These are phyloP conservation scores for Drechslera avenae DNA, from an alignment of 2,329 filamentous ascomycete genomes.

Conservation along the genomic window DNA sequence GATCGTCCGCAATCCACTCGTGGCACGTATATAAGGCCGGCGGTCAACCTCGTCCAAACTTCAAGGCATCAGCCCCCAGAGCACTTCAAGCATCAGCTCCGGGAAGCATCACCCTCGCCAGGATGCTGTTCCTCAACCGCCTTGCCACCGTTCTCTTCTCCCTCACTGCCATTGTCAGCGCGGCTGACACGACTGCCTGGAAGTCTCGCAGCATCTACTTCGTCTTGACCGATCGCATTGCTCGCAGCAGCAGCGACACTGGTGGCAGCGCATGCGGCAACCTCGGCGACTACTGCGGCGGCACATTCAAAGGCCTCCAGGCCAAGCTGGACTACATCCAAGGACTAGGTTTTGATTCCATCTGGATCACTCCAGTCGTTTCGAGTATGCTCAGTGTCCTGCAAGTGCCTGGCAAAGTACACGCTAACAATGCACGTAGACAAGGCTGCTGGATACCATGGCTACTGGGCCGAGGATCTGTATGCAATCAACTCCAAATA, in stretches of 20 bases:
- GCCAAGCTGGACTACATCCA: conserved; percentile 58
- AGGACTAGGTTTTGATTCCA: conserved; percentile 56
- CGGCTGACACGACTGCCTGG: conserved; percentile 43
- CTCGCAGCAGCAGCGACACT: conserved; percentile 40
- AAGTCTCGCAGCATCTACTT: conserved; percentile 48
- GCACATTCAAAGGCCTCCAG: conserved; percentile 57
- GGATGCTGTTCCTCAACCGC: conserved; percentile 26
- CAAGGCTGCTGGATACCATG: conserved; percentile 57
- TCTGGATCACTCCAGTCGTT: conserved; percentile 53
- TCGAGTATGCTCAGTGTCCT: conserved; percentile 31
- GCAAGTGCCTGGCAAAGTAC: background rate
- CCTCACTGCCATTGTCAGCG: conserved; percentile 25
- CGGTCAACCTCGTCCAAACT: conserved; percentile 2
- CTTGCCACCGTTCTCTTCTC: conserved; percentile 16
- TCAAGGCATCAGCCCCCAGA: conserved; percentile 3
- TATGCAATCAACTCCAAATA: conserved; percentile 57
- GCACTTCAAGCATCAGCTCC: conserved; percentile 1
- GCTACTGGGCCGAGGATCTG: conserved; percentile 57
- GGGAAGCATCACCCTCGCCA: conserved; percentile 5
- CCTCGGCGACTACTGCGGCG: conserved; percentile 55
- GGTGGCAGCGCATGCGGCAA: conserved; percentile 39
- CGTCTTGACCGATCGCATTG: conserved; percentile 45
- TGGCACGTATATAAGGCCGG: conserved; percentile 10
- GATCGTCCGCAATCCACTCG: conserved; percentile 1
- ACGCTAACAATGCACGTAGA: conserved; percentile 16